phyloP scores from a whole-genome alignment of 345 rosid genomes.

The Eucalyptus regnans region DNA sequence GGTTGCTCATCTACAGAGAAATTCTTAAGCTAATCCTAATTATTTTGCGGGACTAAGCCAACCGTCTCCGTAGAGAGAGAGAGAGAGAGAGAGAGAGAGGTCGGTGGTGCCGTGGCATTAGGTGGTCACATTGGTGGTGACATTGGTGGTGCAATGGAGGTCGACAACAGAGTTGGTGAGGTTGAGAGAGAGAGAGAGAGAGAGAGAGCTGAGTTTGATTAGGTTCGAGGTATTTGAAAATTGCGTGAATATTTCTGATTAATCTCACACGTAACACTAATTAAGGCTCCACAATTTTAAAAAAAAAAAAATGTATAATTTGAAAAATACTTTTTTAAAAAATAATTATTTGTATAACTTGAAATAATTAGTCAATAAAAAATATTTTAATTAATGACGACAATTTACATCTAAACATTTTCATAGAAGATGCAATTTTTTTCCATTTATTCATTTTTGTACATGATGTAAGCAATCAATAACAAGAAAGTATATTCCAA shows the following conservation, averaged over 20 bases:
- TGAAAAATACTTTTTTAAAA: too few relatives aligned
- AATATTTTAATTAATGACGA: accelerated
- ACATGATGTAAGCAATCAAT: neutral
- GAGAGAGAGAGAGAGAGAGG: neutral
- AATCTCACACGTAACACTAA: neutral
- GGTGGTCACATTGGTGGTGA: neutral
- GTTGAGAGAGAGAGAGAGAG: neutral
- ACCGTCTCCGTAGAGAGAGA: neutral
- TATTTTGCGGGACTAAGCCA: neutral
- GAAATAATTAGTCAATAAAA: too few relatives aligned
- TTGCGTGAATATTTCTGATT: neutral
- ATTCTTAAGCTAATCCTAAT: neutral
- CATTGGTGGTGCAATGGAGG: neutral
- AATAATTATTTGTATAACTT: too few relatives aligned
- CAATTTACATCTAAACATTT: too few relatives aligned
- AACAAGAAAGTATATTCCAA: too few relatives aligned
- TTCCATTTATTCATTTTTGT: too few relatives aligned
- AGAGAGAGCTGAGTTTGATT: neutral
- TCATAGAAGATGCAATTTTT: too few relatives aligned
- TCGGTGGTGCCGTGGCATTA: neutral
- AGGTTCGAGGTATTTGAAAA: neutral
- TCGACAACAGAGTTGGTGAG: neutral
- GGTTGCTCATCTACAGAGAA: neutral
- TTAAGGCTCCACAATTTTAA: neutral
- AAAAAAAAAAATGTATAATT: too few relatives aligned